Conservation (phyloP, 805 yeast genomes). For the Ogataea methanolica region DNA sequence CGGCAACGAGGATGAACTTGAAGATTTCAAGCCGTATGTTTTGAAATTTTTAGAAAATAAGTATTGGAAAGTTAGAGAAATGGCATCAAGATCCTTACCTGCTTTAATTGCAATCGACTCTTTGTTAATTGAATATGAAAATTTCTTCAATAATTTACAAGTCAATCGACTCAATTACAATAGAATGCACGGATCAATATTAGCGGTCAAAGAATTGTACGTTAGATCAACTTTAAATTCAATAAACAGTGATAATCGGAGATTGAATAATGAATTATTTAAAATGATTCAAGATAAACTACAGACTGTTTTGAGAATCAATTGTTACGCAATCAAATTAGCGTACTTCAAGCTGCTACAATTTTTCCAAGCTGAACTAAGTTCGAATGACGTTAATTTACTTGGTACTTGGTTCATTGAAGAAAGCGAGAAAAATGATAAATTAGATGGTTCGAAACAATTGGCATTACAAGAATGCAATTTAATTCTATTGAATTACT, state of each 20-base stretch:
- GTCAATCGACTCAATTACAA: slow-evolving; percentile 27
- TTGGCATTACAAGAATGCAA: slow-evolving; percentile 35
- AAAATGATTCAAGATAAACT: slow-evolving; percentile 24
- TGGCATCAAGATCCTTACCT: slow-evolving; percentile 71
- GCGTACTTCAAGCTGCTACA: slow-evolving; percentile 18
- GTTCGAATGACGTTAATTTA: slow-evolving; percentile 7
- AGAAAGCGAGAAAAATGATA: slow-evolving; percentile 22
- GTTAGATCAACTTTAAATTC: slow-evolving; percentile 1
- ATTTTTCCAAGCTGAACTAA: not conserved
- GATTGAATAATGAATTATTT: slow-evolving; percentile 23
- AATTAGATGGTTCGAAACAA: slow-evolving; percentile 47
- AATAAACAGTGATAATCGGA: slow-evolving; percentile 1
- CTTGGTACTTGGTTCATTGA: slow-evolving; percentile 35
- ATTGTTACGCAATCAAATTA: slow-evolving; percentile 20
- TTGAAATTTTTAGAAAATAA: slow-evolving; percentile 43
- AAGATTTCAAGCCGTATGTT: slow-evolving; percentile 47
- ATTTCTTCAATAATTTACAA: slow-evolving; percentile 4
- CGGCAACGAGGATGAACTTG: slow-evolving; percentile 42
- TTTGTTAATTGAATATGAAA: slow-evolving; percentile 24
- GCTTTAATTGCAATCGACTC: slow-evolving; percentile 37
- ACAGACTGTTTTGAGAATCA: slow-evolving; percentile 9
- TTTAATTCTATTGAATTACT: slow-evolving; percentile 26
- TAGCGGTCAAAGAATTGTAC: slow-evolving; percentile 41
- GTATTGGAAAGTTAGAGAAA: slow-evolving; percentile 83
- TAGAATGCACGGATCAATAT: slow-evolving; percentile 52